phyloP scores from a whole-genome alignment of 179 eudicot species.

The Actinidia chinensis region DNA sequence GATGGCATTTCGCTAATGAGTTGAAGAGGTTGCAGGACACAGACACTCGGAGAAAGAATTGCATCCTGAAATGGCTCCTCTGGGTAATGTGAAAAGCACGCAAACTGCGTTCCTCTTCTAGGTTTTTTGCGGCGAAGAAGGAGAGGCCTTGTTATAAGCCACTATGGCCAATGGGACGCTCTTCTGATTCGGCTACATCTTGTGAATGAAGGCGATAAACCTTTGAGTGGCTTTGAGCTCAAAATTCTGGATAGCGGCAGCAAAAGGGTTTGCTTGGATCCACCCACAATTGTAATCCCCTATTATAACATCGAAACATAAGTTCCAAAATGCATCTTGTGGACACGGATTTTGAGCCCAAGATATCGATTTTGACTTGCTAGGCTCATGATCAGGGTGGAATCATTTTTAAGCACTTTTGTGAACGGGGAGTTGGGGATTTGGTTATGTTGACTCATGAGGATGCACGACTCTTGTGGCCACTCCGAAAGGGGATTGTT shows the following conservation, averaged over 20 bases:
- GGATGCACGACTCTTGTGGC: conserved; percentile 71
- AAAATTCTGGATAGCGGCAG: conserved; percentile 69
- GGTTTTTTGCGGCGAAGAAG: conserved; percentile 80
- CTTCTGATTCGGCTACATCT: conserved; percentile 55
- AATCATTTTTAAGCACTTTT: conserved; percentile 77
- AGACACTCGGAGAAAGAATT: conserved; percentile 70
- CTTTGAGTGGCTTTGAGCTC: conserved; percentile 64
- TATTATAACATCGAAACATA: conserved; percentile 75
- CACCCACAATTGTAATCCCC: conserved; percentile 93
- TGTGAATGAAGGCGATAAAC: conserved; percentile 37
- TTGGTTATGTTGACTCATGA: conserved; percentile 86
- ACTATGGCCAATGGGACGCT: conserved; percentile 78
- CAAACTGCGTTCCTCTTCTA: conserved; percentile 73
- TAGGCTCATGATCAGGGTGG: conserved; percentile 85
- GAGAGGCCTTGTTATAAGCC: conserved; percentile 66
- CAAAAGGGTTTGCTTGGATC: conserved; percentile 86
- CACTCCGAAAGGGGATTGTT: conserved; percentile 85
- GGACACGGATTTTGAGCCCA: conserved; percentile 60
- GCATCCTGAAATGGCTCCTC: conserved; percentile 69
- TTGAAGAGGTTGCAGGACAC: conserved; percentile 80
- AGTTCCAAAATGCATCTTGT: conserved; percentile 85
- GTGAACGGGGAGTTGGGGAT: conserved; percentile 91
- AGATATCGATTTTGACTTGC: conserved; percentile 85
- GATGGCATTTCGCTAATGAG: conserved; percentile 70
- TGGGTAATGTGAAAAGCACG: conserved; percentile 75